Conservation (phyloP, 306 rosid species). For the Potentilla sterilis region DNA sequence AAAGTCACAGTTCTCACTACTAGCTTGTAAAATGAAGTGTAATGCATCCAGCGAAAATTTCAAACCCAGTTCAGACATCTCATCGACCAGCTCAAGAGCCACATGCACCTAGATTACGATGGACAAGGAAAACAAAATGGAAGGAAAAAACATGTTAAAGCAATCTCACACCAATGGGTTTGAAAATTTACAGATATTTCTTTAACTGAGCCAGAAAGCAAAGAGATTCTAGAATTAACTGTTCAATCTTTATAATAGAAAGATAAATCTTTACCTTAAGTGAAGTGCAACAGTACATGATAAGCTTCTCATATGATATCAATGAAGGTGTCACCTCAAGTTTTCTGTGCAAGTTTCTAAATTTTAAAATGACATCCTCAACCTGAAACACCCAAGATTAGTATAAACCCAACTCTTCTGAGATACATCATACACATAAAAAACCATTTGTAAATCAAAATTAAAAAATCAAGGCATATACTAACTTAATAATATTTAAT, state of each 20-base stretch:
- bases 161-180: neutral
- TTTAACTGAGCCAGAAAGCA: constrained; percentile 15
- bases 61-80: constrained; percentile 63
- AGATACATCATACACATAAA: neutral
- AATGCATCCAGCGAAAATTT: constrained; percentile 39
- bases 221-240: constrained; percentile 8
- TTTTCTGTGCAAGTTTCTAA: constrained; percentile 54
- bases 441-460: neutral
- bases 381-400: constrained; percentile 56
- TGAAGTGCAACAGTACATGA: constrained; percentile 53
- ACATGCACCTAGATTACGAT: constrained; percentile 51
- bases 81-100: constrained; percentile 67
- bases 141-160: neutral
- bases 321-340: constrained; percentile 62
- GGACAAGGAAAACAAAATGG: neutral
- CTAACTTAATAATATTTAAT: neutral
- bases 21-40: constrained; percentile 50
- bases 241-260: constrained; percentile 7
- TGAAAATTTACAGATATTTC: neutral
- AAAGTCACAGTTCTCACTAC: constrained; percentile 51
- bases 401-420: neutral
- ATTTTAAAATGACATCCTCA: constrained; percentile 59
- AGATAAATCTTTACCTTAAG: constrained; percentile 50
- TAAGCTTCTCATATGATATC: constrained; percentile 63
- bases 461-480: neutral